Base-by-base conservation (phyloP, 768 basidiomycete genomes). In the Hydnomerulius pinastri region DNA sequence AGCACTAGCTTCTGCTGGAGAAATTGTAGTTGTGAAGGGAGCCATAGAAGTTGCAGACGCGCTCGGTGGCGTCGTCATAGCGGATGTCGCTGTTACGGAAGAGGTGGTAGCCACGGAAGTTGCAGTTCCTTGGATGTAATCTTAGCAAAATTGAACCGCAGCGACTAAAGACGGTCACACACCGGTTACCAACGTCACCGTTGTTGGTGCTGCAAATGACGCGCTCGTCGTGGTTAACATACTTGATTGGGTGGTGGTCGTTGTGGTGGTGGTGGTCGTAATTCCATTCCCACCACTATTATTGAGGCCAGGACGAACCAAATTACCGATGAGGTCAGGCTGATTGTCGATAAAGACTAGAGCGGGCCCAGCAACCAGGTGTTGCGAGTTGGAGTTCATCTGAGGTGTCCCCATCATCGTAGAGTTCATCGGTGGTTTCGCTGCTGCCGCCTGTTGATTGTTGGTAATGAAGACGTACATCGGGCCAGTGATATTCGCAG, bases 391-490 rank as follows among this genome's bases (percentile, higher is more conserved):
- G 21, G 38, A 8, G 47, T 76, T 70, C 54, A 70, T 70, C 46
- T 70, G 73, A 42, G 76, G 77, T 52, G 85, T 84, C 61, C 84
- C 77, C 18, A 70, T 62, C 55, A 82, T 78, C 68, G 85, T 77
- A 27, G 23, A 18, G 46, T 76, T 71, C 56, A 68, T 70, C 46
- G 71, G 72, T 40, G 76, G 77, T 51, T 84, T 82, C 61, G 84
- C 77, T 17, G 70, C 61, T 53, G 82, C 78, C 67, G 84, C 77
- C 55, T 83, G 79, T 47, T 64, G 65, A 61, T 83, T 78, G 17
- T 76, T 76, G 27, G 86, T 90, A 72, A 92, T 69, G 69, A 73
- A 91, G 64, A 92, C 66, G 21, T 79, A 84, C 58, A 91, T 84
- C 54, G 86, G 85, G 36, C 91, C 90, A 65, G 87, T 82, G 65